Evolutionary conservation across 1,139 yeast species (phyloP).

Genomic region (Hansenula anomala): DNA sequence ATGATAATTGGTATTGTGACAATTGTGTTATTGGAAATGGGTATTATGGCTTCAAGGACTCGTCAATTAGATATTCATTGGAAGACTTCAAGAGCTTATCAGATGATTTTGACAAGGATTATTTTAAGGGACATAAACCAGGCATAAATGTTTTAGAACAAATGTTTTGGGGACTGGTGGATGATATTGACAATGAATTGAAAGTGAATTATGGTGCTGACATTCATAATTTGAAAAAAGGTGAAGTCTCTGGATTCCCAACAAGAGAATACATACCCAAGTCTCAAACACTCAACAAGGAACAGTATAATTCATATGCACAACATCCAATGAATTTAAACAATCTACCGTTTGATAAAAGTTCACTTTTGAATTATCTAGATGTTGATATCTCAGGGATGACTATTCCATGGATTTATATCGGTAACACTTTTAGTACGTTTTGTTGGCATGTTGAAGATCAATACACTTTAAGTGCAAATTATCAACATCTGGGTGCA

Average conservation of each 20-base stretch:
- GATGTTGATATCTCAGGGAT: constrained; percentile 68
- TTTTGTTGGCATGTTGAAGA: constrained; percentile 89
- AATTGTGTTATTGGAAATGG: constrained; percentile 83
- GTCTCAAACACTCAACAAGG: constrained; percentile 21
- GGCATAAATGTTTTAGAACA: constrained; percentile 43
- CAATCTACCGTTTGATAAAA: constrained; percentile 59
- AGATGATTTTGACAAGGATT: constrained; percentile 39
- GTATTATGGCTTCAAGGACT: constrained; percentile 85
- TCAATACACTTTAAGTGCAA: constrained; percentile 73
- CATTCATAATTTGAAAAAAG: constrained; percentile 55
- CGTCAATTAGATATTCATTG: constrained; percentile 52
- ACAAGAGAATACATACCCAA: constrained; percentile 26
- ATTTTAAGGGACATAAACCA: constrained; percentile 31
- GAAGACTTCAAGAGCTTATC: constrained; percentile 58
- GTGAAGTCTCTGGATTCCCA: constrained; percentile 68
- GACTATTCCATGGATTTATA: constrained; percentile 80
- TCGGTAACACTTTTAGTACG: constrained; percentile 70
- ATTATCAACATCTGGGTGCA: constrained; percentile 71
- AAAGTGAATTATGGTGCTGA: constrained; percentile 77
- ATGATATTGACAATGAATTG: constrained; percentile 39
- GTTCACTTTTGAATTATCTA: constrained; percentile 57
- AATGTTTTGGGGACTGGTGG: constrained; percentile 52
- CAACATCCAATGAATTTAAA: constrained; percentile 66
- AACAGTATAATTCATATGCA: constrained; percentile 32
- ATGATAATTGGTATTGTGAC: constrained; percentile 74